These are phyloP conservation scores for Microbotryum silenes-acaulis DNA, from an alignment of 1,284 basidiomycete species.

Conservation along the genomic window DNA sequence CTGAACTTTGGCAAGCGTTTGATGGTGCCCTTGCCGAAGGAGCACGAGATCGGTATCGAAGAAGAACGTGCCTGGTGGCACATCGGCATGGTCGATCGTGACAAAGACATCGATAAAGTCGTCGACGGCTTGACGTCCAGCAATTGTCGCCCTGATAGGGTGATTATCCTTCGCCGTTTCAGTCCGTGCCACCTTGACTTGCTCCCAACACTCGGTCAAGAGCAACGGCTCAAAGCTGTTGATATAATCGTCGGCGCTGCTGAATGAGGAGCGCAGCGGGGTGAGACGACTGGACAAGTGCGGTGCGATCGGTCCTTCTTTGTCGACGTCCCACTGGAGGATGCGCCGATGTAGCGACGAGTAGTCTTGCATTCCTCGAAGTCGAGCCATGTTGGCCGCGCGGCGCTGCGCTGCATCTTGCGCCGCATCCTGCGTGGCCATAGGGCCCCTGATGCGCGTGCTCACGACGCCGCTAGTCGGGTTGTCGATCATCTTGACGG, in stretches of 20 bases:
- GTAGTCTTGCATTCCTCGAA: slow-evolving; percentile 75
- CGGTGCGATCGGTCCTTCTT: slow-evolving; percentile 51
- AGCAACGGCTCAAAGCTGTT: slow-evolving; percentile 78
- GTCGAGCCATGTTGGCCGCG: slow-evolving; percentile 44
- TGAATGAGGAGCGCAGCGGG: slow-evolving; percentile 54
- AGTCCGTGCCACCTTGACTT: slow-evolving; percentile 64
- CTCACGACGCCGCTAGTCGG: slow-evolving; percentile 35
- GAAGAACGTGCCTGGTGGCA: slow-evolving; percentile 63
- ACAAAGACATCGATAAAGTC: slow-evolving; percentile 64
- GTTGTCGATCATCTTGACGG: slow-evolving; percentile 28
- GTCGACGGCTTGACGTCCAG: slow-evolving; percentile 57
- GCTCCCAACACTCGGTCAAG: slow-evolving; percentile 85
- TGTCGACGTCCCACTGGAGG: slow-evolving; percentile 77
- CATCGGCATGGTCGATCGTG: slow-evolving; percentile 42
- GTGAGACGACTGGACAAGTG: slow-evolving; percentile 4
- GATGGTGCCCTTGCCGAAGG: slow-evolving; percentile 49
- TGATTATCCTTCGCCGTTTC: slow-evolving; percentile 48
- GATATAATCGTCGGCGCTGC: slow-evolving; percentile 60
- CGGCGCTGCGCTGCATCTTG: slow-evolving; percentile 49
- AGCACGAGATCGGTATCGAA: slow-evolving; percentile 73
- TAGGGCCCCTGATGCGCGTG: slow-evolving; percentile 19
- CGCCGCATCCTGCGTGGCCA: slow-evolving; percentile 38
- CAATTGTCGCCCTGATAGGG: slow-evolving; percentile 52
- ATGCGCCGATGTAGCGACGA: slow-evolving; percentile 69
- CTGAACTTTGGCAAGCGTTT: slow-evolving; percentile 66